Evolutionary conservation across 148 eudicot genomes (phyloP), one percentile per base, ranked within the genome.

Genomic region (Silene latifolia): DNA sequence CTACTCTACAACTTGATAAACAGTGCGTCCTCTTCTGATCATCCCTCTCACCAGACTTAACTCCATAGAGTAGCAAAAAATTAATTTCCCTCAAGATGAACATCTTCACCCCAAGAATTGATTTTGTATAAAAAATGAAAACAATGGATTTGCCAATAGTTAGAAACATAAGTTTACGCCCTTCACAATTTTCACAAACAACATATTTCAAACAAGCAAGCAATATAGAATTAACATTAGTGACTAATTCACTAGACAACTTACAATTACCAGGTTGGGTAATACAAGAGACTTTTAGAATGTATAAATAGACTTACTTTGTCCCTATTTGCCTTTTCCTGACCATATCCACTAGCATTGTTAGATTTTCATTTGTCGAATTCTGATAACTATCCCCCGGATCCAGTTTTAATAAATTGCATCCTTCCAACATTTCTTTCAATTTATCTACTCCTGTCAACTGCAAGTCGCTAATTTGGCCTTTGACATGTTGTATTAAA

Each of bases 401-500:
- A 67, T 84, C 79, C 12, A 76, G 67, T 21, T 81, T 83, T 58
- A 85, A 69, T 46, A 86, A 19, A 74, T 76, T 88, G 76, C 84
- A 78, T 48, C 79, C 70, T 21, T 83, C 82, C 24, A 86, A 59
- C 27, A 80, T 71, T 15, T 72, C 73, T 58, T 74, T 76, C 48
- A 75, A 80, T 35, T 75, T 80, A n/a, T 51, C 74, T 79, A 80
- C 70, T 72, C 75, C 79, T 18, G 84, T 80, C 78, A 67, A 70
- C 62, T 83, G 76, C 57, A 35, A 66, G 62, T 80, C 85, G 72
- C 79, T 77, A 25, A 84, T 66, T 60, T 81, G 68, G 46, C 77
- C 86, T 81, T 81, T 86, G 24, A 78, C 77, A 78, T 78, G 61
- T 35, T 85, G 85, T 88, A 88, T 80, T 69, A 86, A 66, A 71